Evolutionary conservation across 139 green algal genomes (phyloP).

Genomic region (Volvox reticuliferus): DNA sequence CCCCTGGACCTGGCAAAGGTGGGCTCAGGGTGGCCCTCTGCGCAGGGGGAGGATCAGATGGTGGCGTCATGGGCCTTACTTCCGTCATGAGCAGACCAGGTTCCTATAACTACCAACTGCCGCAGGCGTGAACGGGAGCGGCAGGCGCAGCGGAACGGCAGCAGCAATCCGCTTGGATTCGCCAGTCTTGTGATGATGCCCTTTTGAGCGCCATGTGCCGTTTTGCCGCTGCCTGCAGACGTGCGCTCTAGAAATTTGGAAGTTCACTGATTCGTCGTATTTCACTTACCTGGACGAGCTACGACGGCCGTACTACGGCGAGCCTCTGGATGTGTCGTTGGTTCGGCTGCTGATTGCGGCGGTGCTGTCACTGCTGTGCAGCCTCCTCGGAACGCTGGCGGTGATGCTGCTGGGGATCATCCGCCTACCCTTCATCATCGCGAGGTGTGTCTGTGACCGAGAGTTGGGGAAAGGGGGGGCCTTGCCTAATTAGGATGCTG

Average conservation of each 20-base stretch:
- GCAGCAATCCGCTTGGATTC: no score
- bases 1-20: slow-evolving; percentile 23
- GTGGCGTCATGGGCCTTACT: no score
- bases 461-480: no score
- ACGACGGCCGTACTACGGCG: slow-evolving; percentile 28
- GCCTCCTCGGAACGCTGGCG: background rate
- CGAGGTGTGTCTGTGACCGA: background rate
- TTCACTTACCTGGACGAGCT: slow-evolving; percentile 15
- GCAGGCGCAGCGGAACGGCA: no score
- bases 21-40: no score
- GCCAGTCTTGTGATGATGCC: no score
- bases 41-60: no score
- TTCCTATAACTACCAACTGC: no score
- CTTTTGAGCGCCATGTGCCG: no score
- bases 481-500: no score
- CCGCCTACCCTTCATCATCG: slow-evolving; percentile 31
- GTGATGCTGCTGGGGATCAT: slow-evolving; percentile 9
- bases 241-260: slow-evolving; percentile 31
- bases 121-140: no score
- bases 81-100: no score
- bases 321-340: slow-evolving; percentile 27
- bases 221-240: background rate
- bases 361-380: slow-evolving; percentile 7
- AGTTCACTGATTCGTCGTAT: background rate
- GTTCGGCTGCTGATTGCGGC: background rate